These are phyloP conservation scores for Spergularia bocconei DNA, from an alignment of 148 eudicot species.

Conservation along the genomic window DNA sequence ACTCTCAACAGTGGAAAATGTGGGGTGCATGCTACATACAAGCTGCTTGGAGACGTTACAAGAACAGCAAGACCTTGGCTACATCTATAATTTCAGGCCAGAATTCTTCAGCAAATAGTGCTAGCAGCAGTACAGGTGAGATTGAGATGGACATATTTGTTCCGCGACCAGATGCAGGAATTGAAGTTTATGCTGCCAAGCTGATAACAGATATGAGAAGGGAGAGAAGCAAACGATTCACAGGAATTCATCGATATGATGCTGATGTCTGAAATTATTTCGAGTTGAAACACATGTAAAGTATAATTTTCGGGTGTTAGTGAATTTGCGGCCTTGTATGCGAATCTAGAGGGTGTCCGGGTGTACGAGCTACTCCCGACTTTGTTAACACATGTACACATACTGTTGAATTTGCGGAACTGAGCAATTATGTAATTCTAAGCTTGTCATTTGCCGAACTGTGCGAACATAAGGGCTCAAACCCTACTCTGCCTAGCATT, in stretches of 20 bases:
- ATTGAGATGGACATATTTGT: constrained; percentile 13
- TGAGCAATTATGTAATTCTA: too few relatives aligned
- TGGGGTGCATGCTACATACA: constrained; percentile 73
- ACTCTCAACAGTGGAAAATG: constrained; percentile 58
- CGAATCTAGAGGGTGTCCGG: too few relatives aligned
- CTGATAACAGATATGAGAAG: constrained; percentile 35
- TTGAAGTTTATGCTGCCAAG: constrained; percentile 40
- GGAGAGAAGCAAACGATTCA: constrained; percentile 29
- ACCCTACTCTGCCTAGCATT: not conserved
- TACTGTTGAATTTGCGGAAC: too few relatives aligned
- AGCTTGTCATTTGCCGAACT: not conserved
- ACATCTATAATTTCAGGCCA: not conserved
- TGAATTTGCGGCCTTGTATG: too few relatives aligned
- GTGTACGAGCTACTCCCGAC: too few relatives aligned
- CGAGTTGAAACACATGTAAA: too few relatives aligned
- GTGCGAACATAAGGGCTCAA: too few relatives aligned
- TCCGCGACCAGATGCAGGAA: constrained; percentile 36
- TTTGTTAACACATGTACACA: too few relatives aligned
- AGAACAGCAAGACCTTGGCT: constrained; percentile 25
- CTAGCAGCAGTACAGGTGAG: not conserved
- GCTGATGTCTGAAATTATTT: too few relatives aligned
- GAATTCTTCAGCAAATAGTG: not conserved
- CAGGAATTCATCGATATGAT: not conserved
- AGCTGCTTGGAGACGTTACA: constrained; percentile 51
- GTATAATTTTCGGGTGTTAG: too few relatives aligned